Evolutionary conservation across 179 eudicot genomes (phyloP), one percentile per base, ranked within the genome.

Genomic region (Silene vulgaris): DNA sequence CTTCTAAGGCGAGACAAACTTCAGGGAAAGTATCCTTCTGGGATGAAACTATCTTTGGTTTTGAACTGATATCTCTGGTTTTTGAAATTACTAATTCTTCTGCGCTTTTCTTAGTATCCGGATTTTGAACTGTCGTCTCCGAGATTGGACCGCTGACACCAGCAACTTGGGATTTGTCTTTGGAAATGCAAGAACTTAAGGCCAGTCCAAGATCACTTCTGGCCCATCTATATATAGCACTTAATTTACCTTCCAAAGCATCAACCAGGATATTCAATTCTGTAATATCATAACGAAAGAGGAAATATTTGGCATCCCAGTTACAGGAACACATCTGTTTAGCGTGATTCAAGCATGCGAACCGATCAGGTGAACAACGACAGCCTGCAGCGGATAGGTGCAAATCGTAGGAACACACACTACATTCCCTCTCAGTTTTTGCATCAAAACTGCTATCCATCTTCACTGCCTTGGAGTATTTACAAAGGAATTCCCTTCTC

Each of bases 381-480:
- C 99, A 96, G 60, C 96, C 96, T 6, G 90, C 91, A 7, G 99
- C 98, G 30, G 97, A 96, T 62, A 96, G 81, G 84, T 96, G 98
- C 83, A 96, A 81, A 85, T 96, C 99, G 71, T 88, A 96, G 61
- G 80, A 82, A 78, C 99, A 96, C 4, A 96, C 85, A 80, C 85
- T 80, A 84, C 99, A 96, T 82, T 96, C 99, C 82, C 96, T 96
- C 84, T 96, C 99, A 79, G 78, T 83, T 61, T 87, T 78, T 71
- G 98, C 90, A 84, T 96, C 99, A 81, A 96, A 96, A 77, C 77
- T 85, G 60, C 80, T 88, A 62, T 93, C 98, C 99, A 96, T 96
- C 88, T 93, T 93, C 76, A 89, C 65, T 30, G 88, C 80, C 80
- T 86, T 88, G 0, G 89, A 82, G 65, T 85, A 79, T 67, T 88